Evolutionary conservation across 805 yeast species (phyloP).

Genomic region (Yamadazyma ubonensis): DNA sequence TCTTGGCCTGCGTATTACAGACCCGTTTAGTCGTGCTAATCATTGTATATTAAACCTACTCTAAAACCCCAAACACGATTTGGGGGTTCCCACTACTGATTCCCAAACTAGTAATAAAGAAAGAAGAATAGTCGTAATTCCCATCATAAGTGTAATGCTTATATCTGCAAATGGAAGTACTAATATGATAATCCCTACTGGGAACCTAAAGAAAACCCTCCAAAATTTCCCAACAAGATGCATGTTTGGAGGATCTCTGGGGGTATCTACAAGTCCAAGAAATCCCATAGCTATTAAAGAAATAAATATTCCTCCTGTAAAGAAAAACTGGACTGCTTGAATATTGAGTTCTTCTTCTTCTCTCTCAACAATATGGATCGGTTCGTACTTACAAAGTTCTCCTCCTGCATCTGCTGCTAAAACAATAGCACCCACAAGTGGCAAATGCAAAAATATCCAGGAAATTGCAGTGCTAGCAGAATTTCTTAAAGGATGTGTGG

Average conservation of each 20-base stretch:
- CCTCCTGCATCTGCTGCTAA: conserved; percentile 62
- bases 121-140: conserved; percentile 39
- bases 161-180: conserved; percentile 47
- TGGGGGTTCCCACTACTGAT: conserved; percentile 29
- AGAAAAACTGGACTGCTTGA: conserved; percentile 47
- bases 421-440: conserved; percentile 50
- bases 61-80: neutral
- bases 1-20: too few species aligned
- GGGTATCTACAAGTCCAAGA: conserved; percentile 45
- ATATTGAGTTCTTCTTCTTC: conserved; percentile 30
- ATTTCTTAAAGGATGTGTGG: conserved; percentile 55
- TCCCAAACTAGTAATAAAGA: conserved; percentile 38
- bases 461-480: conserved; percentile 43
- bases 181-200: conserved; percentile 37
- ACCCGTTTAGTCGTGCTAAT: too few species aligned
- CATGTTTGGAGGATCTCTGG: conserved; percentile 36
- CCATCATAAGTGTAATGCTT: conserved; percentile 40
- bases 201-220: conserved; percentile 42
- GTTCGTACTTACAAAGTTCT: conserved; percentile 33
- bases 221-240: conserved; percentile 32
- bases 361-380: neutral
- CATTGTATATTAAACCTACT: too few species aligned
- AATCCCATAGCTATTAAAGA: conserved; percentile 38
- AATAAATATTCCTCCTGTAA: conserved; percentile 53
- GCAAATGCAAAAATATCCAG: conserved; percentile 51